Evolutionary conservation across 1,139 yeast genomes (phyloP).

Genomic region (Pichia cactophila): DNA sequence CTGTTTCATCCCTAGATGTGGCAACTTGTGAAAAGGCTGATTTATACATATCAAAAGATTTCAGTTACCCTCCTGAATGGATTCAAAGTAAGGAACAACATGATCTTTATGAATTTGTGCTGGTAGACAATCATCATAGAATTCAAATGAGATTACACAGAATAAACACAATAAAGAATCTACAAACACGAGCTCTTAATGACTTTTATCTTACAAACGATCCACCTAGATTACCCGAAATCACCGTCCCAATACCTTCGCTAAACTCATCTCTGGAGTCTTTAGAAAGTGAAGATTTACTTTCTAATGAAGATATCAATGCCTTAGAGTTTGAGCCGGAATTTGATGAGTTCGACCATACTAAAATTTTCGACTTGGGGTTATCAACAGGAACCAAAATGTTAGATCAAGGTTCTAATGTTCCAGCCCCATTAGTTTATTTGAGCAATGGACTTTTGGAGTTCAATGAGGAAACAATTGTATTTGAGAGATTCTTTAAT

Average conservation of each 20-base stretch:
- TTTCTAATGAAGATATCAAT: constrained; percentile 3
- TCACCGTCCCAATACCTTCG: neutral
- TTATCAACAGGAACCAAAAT: constrained; percentile 8
- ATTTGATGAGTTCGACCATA: constrained; percentile 3
- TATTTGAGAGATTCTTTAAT: constrained; percentile 30
- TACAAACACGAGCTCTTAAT: neutral
- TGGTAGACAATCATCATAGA: constrained; percentile 20
- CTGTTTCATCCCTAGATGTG: constrained; percentile 18
- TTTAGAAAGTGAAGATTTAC: constrained; percentile 7
- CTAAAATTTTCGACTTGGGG: neutral
- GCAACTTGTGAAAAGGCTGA: constrained; percentile 3
- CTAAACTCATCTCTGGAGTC: constrained; percentile 3
- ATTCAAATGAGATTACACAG: constrained; percentile 13
- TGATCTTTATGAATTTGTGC: constrained; percentile 19
- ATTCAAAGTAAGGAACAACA: constrained; percentile 12
- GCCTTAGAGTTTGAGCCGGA: constrained; percentile 9
- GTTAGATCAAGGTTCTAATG: neutral
- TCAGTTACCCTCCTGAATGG: constrained; percentile 22
- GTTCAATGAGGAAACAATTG: constrained; percentile 16
- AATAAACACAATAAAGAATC: constrained; percentile 14
- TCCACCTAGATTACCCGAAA: constrained; percentile 17
- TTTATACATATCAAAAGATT: constrained; percentile 8
- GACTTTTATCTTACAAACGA: constrained; percentile 6
- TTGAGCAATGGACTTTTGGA: constrained; percentile 18
- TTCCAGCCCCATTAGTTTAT: constrained; percentile 4